These are phyloP conservation scores for Sonneratia caseolaris DNA, from an alignment of 345 rosid species.

Conservation along the genomic window DNA sequence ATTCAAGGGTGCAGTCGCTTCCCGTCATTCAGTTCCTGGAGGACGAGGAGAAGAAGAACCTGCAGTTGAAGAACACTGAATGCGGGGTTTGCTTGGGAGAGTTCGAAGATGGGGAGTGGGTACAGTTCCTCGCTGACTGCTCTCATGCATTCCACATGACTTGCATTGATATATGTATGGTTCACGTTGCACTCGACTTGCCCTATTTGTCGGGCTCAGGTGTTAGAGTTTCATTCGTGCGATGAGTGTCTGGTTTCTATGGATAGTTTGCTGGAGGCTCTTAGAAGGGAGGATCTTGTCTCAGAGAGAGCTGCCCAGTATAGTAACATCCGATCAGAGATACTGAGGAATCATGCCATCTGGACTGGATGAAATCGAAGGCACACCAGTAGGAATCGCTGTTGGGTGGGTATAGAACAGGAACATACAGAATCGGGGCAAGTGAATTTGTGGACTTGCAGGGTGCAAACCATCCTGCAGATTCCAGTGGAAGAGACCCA, in stretches of 20 bases:
- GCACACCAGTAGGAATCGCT: background rate
- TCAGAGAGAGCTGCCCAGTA: background rate
- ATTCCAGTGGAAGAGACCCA: too few species aligned
- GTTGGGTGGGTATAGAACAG: background rate
- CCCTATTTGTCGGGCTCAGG: slow-evolving; percentile 26
- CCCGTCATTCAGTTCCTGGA: slow-evolving; percentile 18
- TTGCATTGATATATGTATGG: slow-evolving; percentile 29
- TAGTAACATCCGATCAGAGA: background rate
- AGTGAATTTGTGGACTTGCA: background rate
- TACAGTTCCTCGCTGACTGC: slow-evolving; percentile 24
- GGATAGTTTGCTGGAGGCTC: slow-evolving; percentile 9
- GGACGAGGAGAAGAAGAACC: slow-evolving; percentile 12
- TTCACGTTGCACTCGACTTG: slow-evolving; percentile 28
- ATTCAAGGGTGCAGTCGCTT: slow-evolving; percentile 16
- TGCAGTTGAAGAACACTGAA: slow-evolving; percentile 9
- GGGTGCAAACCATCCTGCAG: too few species aligned
- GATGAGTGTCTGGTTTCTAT: slow-evolving; percentile 11
- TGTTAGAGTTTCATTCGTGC: background rate
- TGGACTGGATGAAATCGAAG: background rate
- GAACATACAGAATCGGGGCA: slow-evolving; percentile 12
- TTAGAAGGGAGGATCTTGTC: slow-evolving; percentile 13
- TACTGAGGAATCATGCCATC: background rate
- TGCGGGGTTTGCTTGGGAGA: slow-evolving; percentile 39
- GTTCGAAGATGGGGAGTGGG: slow-evolving; percentile 30
- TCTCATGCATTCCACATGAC: slow-evolving; percentile 24